These are phyloP conservation scores for Pisolithus microcarpus DNA, from an alignment of 768 basidiomycete genomes.

Conservation along the genomic window DNA sequence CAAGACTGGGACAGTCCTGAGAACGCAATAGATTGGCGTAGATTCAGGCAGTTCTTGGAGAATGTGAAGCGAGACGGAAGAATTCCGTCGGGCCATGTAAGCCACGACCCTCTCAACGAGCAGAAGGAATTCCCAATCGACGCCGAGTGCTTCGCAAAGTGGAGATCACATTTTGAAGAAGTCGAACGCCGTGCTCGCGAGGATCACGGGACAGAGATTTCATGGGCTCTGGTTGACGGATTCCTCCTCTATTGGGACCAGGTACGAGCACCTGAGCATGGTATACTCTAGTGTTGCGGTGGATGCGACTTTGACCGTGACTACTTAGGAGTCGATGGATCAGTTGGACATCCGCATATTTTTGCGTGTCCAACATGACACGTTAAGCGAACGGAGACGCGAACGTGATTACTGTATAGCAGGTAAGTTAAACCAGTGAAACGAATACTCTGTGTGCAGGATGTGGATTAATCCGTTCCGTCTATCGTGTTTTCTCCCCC, in stretches of 20 bases:
- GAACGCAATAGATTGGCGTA: conserved; percentile 83
- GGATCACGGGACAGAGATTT: conserved; percentile 41
- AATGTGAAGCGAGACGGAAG: conserved; percentile 58
- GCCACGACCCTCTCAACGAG: conserved; percentile 89
- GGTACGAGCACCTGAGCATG: conserved; percentile 31
- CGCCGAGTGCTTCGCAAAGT: conserved; percentile 35
- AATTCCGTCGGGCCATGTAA: conserved; percentile 65
- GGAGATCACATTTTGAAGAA: conserved; percentile 47
- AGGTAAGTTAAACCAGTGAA: conserved; percentile 43
- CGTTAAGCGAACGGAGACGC: conserved; percentile 66
- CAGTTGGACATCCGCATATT: conserved; percentile 74
- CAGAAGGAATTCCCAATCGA: conserved; percentile 66
- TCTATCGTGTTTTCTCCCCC: conserved; percentile 1
- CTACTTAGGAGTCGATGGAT: conserved; percentile 56
- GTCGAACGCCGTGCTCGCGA: conserved; percentile 38
- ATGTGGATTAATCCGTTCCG: conserved; percentile 18
- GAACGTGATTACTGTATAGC: conserved; percentile 86
- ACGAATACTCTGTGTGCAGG: conserved; percentile 4
- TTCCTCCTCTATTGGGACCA: conserved; percentile 90
- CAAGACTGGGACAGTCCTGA: conserved; percentile 93
- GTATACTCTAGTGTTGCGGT: background rate
- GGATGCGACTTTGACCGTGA: background rate
- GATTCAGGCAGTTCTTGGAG: conserved; percentile 56
- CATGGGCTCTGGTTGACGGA: conserved; percentile 87
- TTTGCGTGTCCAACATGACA: conserved; percentile 74